These are phyloP conservation scores for Laetiporus sulphureus DNA, from an alignment of 1,284 basidiomycete genomes.

Conservation along the genomic window DNA sequence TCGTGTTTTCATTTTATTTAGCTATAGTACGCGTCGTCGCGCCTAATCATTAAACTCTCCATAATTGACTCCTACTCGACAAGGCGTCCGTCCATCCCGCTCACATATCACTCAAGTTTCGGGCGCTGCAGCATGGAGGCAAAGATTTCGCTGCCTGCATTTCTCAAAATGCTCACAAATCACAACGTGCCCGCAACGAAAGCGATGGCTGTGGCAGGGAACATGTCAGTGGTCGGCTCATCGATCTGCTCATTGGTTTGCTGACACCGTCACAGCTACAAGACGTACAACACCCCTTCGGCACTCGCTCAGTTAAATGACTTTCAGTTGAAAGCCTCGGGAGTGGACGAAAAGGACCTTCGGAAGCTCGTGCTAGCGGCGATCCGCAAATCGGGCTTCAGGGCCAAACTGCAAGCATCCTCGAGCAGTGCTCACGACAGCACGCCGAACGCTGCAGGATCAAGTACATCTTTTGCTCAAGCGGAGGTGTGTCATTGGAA, in stretches of 20 bases:
- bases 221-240: conserved; percentile 45
- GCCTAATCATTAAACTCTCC: too few species aligned
- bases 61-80: too few species aligned
- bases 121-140: conserved; percentile 2
- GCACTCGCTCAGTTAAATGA: conserved; percentile 55
- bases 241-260: conserved; percentile 3
- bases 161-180: conserved; percentile 65
- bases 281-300: conserved; percentile 58
- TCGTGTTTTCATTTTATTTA: background rate
- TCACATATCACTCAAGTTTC: background rate
- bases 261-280: conserved; percentile 48
- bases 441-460: conserved; percentile 6
- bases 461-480: conserved; percentile 9
- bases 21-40: too few species aligned
- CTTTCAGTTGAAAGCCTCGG: conserved; percentile 46
- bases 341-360: conserved; percentile 64
- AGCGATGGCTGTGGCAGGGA: conserved; percentile 73
- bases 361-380: conserved; percentile 58
- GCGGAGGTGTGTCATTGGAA: conserved; percentile 11
- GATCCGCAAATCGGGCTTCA: conserved; percentile 57
- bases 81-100: too few species aligned
- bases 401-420: conserved; percentile 16
- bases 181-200: conserved; percentile 60
- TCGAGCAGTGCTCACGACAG: conserved; percentile 2
- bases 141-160: conserved; percentile 64